Evolutionary conservation across 345 rosid genomes (phyloP), one percentile per base, ranked within the genome.

Genomic region (Isatis tinctoria): DNA sequence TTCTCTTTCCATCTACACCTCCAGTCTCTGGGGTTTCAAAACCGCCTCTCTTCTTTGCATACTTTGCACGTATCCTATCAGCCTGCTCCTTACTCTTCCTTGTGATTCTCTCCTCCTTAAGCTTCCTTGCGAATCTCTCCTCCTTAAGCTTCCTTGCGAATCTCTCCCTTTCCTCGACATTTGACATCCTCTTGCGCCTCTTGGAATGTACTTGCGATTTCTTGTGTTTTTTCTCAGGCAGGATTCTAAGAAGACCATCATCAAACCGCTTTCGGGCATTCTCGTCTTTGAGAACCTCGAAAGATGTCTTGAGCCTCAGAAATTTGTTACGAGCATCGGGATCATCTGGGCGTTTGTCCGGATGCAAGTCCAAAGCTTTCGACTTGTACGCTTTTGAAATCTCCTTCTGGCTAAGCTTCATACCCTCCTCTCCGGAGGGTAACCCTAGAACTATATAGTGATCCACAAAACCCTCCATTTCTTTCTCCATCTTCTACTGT

Each of bases 371-470:
- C 58, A 92, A 80, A 32, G 97, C 97, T 77, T 87, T 93, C 27
- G 73, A 58, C 71, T 82, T 87, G 82, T 91, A 93, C 0, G 88
- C 97, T 82, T 88, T 91, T 2, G 87, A 59, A 74, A 94, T 94
- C 65, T 94, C 95, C 59, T 87, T 87, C 71, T 87, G 88, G 0
- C 80, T 84, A 44, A 94, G 83, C 73, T 86, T 82, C 20, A 86
- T 83, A 43, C 90, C 97, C 74, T 94, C 97, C 77, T 91, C 96
- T 2, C 97, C 96, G 49, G 95, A 88, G 1, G 89, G 88, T 53
- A 94, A 69, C 13, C 98, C 98, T 67, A 94, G 62, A 54, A 90
- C 87, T n/a, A n/a, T 1, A 43, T 91, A 94, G 53, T 94, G 98
- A 76, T 94, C 95, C 11, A 86, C 84, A 30, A 87, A 82, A 2